A percentile compares a stretch with the other conserved stretches of the same genome.
phyloP scores from a whole-genome alignment of 1,284 basidiomycete genomes.

The Microbotryomycetes sp. region DNA sequence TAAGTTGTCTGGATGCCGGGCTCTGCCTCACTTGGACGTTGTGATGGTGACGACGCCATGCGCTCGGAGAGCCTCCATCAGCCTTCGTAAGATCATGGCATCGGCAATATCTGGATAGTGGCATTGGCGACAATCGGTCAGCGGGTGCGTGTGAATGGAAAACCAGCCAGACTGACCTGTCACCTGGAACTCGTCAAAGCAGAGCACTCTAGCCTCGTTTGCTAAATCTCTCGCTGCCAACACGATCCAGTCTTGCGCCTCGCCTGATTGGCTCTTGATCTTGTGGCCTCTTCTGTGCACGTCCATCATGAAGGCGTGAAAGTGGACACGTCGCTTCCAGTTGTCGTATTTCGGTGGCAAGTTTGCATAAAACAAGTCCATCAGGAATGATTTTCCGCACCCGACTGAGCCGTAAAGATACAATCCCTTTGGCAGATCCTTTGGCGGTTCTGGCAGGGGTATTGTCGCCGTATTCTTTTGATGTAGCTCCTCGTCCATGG shows the following conservation, averaged over 20 bases:
- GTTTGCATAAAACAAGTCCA: constrained; percentile 94
- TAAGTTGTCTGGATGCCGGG: constrained; percentile 8
- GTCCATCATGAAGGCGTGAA: constrained; percentile 98
- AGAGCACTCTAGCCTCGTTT: constrained; percentile 73
- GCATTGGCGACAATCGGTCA: background rate
- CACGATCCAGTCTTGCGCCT: constrained; percentile 69
- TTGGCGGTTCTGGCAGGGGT: constrained; percentile 48
- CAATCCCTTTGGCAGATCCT: constrained; percentile 73
- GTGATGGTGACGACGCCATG: constrained; percentile 90
- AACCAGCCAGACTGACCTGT: constrained; percentile 1
- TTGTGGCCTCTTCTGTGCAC: constrained; percentile 88
- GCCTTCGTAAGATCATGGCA: constrained; percentile 89
- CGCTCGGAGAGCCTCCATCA: constrained; percentile 76
- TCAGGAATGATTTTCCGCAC: constrained; percentile 96
- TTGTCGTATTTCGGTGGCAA: constrained; percentile 64
- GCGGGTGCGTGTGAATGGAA: background rate
- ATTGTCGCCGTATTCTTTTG: constrained; percentile 24
- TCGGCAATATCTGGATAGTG: constrained; percentile 97
- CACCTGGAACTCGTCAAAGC: constrained; percentile 98
- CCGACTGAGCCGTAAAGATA: constrained; percentile 98
- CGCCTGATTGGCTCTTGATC: constrained; percentile 59
- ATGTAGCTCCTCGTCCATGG: constrained; percentile 27
- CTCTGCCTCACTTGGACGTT: constrained; percentile 82
- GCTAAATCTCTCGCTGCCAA: constrained; percentile 87
- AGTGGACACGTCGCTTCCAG: constrained; percentile 80